Evolutionary conservation across 2,329 filamentous ascomycete species (phyloP), one percentile per base, ranked within the genome.

Genomic region (Xylariales sp.): DNA sequence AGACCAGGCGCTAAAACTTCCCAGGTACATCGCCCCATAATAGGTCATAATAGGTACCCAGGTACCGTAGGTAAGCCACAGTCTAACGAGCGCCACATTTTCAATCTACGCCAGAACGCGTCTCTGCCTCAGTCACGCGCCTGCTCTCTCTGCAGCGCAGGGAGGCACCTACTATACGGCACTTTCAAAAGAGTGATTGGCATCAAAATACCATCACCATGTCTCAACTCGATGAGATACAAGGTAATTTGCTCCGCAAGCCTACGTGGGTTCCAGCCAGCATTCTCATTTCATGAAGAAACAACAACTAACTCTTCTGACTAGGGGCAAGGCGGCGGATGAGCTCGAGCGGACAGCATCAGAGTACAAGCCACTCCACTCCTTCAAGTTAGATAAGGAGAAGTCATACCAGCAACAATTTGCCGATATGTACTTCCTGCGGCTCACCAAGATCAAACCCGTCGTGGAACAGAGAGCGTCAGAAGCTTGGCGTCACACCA

Each of bases 401-500:
- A 86, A 86, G 69, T 91, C 94, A 62, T 99, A 98, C 79, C 86
- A 94, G 79, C 96, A 98, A 79, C 96, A 99, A 81, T 99, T 93
- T 86, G 93, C 92, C 70, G 96, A 99, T 80, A 95, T 98, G 89
- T 99, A 99, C 85, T 99, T 97, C 78, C 80, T 97, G 74, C 92
- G 96, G 12, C 86, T 99, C 30, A 89, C 93, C 45, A 92, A 92
- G 80, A 88, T 99, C 78, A 97, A 95, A 81, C 92, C 94, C 9
- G 86, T 88, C 0, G 92, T 97, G 0, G 93, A 97, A 74, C 81
- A 87, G 69, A 86, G 92, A 58, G 95, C 94, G 0, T 81, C 83
- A 16, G 89, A 90, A 41, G 89, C 91, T 6, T 99, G 96, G 93
- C 85, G 88, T 54, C 91, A 88, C 59, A 91, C 93, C 62, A 87